Percentiles rank a stretch among this genome's conserved stretches.
These are phyloP conservation scores for Xerocomus spinulosus DNA, from an alignment of 768 basidiomycete species.

Conservation along the genomic window DNA sequence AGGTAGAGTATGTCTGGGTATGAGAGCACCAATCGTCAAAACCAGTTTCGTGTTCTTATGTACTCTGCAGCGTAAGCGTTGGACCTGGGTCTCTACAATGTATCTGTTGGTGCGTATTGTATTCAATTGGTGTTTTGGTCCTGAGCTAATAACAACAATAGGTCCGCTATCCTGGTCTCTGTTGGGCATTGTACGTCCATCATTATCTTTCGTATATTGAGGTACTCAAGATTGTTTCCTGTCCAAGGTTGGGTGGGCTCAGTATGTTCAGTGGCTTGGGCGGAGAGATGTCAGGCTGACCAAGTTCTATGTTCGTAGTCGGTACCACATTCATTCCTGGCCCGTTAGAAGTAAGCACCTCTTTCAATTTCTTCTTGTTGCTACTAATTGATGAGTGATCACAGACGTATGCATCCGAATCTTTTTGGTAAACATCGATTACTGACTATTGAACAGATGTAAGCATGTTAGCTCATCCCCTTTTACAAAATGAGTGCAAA, in stretches of 20 bases:
- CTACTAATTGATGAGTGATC: not conserved
- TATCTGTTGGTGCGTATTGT: not conserved
- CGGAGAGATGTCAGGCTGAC: not conserved
- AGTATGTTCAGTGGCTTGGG: not conserved
- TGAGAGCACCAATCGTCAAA: not conserved
- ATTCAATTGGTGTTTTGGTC: not conserved
- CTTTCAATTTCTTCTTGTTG: not conserved
- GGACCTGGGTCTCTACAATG: conserved; percentile 1
- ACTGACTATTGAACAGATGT: conserved; percentile 5
- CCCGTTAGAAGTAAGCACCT: not conserved
- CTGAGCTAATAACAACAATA: not conserved
- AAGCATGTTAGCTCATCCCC: not conserved
- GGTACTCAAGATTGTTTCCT: not conserved
- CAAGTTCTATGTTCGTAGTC: not conserved
- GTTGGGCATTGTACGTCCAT: conserved; percentile 4
- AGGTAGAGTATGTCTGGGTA: conserved; percentile 8
- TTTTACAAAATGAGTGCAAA: not conserved
- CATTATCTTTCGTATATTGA: not conserved
- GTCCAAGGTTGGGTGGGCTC: not conserved
- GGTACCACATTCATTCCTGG: not conserved
- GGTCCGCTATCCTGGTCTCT: conserved; percentile 3
- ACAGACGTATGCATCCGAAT: conserved; percentile 1
- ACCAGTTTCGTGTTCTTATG: not conserved
- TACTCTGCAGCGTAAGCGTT: not conserved
- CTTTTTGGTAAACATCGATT: not conserved